These are phyloP conservation scores for Coprinopsis strossmayeri DNA, from an alignment of 768 basidiomycete species.

Conservation along the genomic window DNA sequence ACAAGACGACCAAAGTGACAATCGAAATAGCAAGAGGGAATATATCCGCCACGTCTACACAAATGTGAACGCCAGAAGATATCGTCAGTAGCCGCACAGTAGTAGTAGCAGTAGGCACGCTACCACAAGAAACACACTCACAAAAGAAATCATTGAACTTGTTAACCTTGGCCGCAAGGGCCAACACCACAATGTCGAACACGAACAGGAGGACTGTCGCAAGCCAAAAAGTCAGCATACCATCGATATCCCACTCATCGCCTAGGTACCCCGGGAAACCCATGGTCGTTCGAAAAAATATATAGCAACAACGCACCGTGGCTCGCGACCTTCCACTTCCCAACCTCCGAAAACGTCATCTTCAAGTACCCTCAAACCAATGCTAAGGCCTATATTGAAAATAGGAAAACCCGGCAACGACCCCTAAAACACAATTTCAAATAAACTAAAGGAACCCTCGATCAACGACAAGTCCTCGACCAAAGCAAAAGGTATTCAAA, in stretches of 20 bases:
- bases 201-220: constrained; percentile 40
- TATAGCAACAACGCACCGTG: constrained; percentile 18
- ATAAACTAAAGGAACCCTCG: not conserved
- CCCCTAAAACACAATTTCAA: not conserved
- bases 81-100: not conserved
- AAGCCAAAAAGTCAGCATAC: no score
- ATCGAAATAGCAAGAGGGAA: constrained; percentile 58
- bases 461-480: not conserved
- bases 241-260: no score
- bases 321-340: constrained; percentile 23
- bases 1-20: constrained; percentile 37
- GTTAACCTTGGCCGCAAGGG: constrained; percentile 47
- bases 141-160: constrained; percentile 56
- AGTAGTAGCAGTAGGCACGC: not conserved
- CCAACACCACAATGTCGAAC: constrained; percentile 44
- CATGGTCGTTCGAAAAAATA: not conserved
- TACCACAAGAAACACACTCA: constrained; percentile 21
- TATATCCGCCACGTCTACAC: constrained; percentile 47
- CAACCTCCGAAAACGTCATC: constrained; percentile 19
- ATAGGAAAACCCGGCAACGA: no score
- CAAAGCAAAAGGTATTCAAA: not conserved
- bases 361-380: not conserved
- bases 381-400: no score
- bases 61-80: not conserved
- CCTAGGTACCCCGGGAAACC: not conserved